Conservation (phyloP, 2,329 filamentous ascomycete genomes). For the Claviceps sp. region DNA sequence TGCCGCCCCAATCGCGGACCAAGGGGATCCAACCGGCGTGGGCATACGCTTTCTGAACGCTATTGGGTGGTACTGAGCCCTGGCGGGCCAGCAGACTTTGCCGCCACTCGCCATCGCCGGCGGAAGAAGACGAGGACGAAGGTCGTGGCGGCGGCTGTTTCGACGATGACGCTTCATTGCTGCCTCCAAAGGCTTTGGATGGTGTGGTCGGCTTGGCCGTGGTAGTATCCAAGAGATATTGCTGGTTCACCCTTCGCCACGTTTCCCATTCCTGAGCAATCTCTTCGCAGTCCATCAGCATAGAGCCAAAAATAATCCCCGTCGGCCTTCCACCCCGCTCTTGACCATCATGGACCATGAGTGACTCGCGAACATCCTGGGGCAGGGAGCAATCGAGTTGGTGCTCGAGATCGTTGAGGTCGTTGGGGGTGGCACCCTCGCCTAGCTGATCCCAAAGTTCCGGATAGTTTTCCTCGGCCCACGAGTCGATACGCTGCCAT, state of each 20-base stretch:
- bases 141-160: constrained; percentile 25
- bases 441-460: constrained; percentile 89
- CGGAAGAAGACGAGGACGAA: constrained; percentile 30
- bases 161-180: constrained; percentile 55
- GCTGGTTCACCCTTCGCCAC: constrained; percentile 86
- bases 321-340: constrained; percentile 85
- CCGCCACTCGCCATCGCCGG: constrained; percentile 54
- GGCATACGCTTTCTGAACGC: constrained; percentile 84
- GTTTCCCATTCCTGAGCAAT: constrained; percentile 97
- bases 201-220: constrained; percentile 49
- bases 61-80: constrained; percentile 73
- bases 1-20: constrained; percentile 95
- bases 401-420: constrained; percentile 93
- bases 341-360: constrained; percentile 90
- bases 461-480: constrained; percentile 90
- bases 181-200: constrained; percentile 58
- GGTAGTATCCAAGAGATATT: constrained; percentile 57
- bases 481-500: constrained; percentile 86
- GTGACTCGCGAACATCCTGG: constrained; percentile 82
- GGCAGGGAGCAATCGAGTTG: constrained; percentile 89
- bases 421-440: constrained; percentile 84
- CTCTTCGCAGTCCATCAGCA: constrained; percentile 96
- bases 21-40: constrained; percentile 93
- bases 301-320: constrained; percentile 82
- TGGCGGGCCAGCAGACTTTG: constrained; percentile 75